Conservation (phyloP, 805 yeast genomes). For the Kluyveromyces starmeri region DNA sequence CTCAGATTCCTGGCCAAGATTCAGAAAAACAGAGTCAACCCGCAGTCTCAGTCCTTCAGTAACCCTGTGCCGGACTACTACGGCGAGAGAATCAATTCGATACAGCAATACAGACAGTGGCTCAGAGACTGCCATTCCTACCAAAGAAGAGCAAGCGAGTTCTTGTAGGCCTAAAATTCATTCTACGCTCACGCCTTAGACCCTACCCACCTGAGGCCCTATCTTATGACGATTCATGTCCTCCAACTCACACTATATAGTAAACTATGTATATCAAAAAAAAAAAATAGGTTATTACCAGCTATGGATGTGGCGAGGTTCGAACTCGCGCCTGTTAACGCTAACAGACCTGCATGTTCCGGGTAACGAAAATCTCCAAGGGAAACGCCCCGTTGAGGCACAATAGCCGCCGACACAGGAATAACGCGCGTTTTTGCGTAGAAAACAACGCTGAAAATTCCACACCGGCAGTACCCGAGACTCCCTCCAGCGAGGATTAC, state of each 20-base stretch:
- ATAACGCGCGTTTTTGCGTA: no score
- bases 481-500: no score
- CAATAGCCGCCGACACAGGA: background rate
- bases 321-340: constrained; percentile 20
- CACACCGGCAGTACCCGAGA: no score
- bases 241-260: no score
- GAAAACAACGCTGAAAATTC: no score
- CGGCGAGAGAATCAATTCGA: constrained; percentile 87
- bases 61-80: constrained; percentile 99
- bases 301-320: constrained; percentile 19
- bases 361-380: no score
- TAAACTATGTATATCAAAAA: background rate
- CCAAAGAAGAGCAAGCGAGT: constrained; percentile 71
- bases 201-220: no score
- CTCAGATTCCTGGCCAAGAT: constrained; percentile 66
- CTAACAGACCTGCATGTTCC: constrained; percentile 16
- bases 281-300: background rate
- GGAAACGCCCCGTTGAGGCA: background rate
- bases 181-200: no score
- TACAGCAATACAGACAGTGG: constrained; percentile 90
- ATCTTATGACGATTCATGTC: no score
- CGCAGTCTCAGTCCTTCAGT: constrained; percentile 77
- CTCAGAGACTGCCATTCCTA: constrained; percentile 89
- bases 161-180: no score
- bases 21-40: constrained; percentile 78